Conservation (phyloP, 345 rosid species). For the Pseudoturritis turrita region DNA sequence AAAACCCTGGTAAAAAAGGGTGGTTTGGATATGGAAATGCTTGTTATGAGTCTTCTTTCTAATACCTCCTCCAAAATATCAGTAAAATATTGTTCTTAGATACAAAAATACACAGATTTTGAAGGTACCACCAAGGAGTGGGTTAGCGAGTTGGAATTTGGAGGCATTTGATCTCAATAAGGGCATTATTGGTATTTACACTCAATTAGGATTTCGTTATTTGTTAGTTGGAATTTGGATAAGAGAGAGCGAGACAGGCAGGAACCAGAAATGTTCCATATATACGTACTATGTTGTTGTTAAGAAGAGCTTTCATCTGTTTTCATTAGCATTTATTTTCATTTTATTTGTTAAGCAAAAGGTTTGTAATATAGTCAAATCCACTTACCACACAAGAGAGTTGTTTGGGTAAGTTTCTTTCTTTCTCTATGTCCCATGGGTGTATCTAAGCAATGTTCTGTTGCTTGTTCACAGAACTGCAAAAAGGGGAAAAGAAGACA, state of each 20-base stretch:
- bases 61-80: too few relatives aligned
- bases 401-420: neutral
- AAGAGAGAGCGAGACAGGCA: neutral
- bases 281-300: neutral
- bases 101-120: too few relatives aligned
- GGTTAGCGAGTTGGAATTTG: too few relatives aligned
- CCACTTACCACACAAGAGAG: neutral
- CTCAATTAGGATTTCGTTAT: neutral
- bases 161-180: too few relatives aligned
- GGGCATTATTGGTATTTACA: neutral
- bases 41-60: too few relatives aligned
- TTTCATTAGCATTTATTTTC: neutral
- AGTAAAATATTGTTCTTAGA: too few relatives aligned
- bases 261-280: neutral
- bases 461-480: constrained; percentile 15
- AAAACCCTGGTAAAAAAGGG: too few relatives aligned
- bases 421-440: neutral
- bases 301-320: neutral
- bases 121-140: too few relatives aligned
- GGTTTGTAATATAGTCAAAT: neutral
- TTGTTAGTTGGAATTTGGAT: neutral
- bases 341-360: neutral
- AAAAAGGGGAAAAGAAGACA: neutral
- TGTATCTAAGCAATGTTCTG: neutral
- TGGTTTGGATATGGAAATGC: too few relatives aligned